Evolutionary conservation across 176 grass and related monocot genomes (phyloP).

Genomic region (Echinochloa phyllopogon): DNA sequence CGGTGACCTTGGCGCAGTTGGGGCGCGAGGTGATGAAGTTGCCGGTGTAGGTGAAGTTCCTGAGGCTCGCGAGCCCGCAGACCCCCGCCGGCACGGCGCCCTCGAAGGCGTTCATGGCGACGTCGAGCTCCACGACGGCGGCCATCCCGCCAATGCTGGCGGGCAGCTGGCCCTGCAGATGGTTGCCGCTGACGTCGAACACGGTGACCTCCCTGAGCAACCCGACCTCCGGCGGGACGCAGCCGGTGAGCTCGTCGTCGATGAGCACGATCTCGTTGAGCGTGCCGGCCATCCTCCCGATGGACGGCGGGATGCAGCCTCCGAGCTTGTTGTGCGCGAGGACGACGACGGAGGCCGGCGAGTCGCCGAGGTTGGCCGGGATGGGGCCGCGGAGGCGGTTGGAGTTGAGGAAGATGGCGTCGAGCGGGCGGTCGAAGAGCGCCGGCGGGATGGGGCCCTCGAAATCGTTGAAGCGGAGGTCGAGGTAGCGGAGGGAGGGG

Average conservation of each 20-base stretch:
- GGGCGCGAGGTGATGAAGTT: slow-evolving; percentile 77
- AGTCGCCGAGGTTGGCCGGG: slow-evolving; percentile 81
- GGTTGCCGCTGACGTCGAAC: slow-evolving; percentile 87
- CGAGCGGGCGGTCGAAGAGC: slow-evolving; percentile 75
- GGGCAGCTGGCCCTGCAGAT: slow-evolving; percentile 57
- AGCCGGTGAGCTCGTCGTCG: slow-evolving; percentile 54
- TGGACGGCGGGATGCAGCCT: slow-evolving; percentile 68
- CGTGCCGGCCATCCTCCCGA: slow-evolving; percentile 64
- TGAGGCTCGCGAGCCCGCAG: slow-evolving; percentile 46
- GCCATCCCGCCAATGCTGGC: slow-evolving; percentile 31
- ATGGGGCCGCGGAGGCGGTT: slow-evolving; percentile 72
- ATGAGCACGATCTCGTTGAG: slow-evolving; percentile 88
- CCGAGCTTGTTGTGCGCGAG: slow-evolving; percentile 82
- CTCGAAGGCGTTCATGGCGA: slow-evolving; percentile 62
- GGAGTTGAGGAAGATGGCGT: slow-evolving; percentile 87
- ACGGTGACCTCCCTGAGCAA: slow-evolving; percentile 57
- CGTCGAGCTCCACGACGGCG: slow-evolving; percentile 62
- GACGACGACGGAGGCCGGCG: slow-evolving; percentile 76
- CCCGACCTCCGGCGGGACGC: slow-evolving; percentile 71
- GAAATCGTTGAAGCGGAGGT: slow-evolving; percentile 91
- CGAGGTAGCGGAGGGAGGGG: slow-evolving; percentile 62
- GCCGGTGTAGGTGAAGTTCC: slow-evolving; percentile 74
- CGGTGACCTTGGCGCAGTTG: slow-evolving; percentile 27
- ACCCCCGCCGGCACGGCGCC: slow-evolving; percentile 60
- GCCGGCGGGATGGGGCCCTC: slow-evolving; percentile 67